phyloP scores from a whole-genome alignment of 2,329 filamentous ascomycete genomes.

The Ploettnerulaceae sp. region DNA sequence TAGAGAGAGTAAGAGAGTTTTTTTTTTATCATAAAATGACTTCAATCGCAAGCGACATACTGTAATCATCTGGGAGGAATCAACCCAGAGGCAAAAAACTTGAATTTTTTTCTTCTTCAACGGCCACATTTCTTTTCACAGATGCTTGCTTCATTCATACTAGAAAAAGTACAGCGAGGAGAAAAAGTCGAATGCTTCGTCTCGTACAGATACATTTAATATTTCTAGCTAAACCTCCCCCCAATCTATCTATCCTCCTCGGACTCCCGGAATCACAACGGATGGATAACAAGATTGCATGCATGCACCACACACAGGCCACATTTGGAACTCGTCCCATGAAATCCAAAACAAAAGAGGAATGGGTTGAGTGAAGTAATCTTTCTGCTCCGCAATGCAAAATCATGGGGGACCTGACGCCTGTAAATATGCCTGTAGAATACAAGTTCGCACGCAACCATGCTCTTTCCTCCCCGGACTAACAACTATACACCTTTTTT shows the following conservation, averaged over 20 bases:
- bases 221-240: background rate
- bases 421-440: slow-evolving; percentile 7
- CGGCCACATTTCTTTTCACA: no score
- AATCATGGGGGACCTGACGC: slow-evolving; percentile 3
- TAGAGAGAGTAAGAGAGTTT: no score
- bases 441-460: slow-evolving; percentile 7
- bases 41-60: no score
- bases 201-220: background rate
- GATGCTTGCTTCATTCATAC: no score
- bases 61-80: no score
- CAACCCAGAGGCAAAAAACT: no score
- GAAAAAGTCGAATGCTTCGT: no score
- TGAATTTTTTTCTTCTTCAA: no score
- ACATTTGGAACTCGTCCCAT: background rate
- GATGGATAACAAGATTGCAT: no score
- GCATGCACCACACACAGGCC: background rate
- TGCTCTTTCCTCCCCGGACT: background rate
- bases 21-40: no score
- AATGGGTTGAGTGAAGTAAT: slow-evolving; percentile 15
- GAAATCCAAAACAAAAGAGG: slow-evolving; percentile 7
- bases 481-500: background rate
- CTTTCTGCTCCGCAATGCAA: slow-evolving; percentile 1
- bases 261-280: background rate
- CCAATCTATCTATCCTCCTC: background rate
- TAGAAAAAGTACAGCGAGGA: background rate